Base-by-base conservation (phyloP, 768 basidiomycete species). In the Boletus reticuloceps region DNA sequence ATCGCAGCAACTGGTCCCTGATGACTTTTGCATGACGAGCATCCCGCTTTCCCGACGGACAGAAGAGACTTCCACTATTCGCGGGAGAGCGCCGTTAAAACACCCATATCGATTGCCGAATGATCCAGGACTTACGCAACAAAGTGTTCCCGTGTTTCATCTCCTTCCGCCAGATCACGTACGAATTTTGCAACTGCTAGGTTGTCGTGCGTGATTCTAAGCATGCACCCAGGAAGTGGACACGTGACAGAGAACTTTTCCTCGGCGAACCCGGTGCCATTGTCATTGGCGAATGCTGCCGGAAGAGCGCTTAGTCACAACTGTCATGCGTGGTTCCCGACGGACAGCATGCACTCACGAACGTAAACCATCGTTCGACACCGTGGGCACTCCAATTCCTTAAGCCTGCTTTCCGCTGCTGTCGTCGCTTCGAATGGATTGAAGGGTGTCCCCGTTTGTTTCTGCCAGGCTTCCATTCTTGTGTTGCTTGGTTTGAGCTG, bases 231-330 rank as follows among this genome's bases (percentile, higher is more conserved):
- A 6, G 70, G 66, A 32, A 72, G 60, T 13, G 69, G 68, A 56
- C 83, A 84, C 39, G 31, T 22, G 1, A 59, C 47, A 5, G 34
- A 61, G 53, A 84, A 84, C 0, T 62, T 65, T 20, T 60, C 65
- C 56, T 83, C 81, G 0, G 78, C 63, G 50, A 82, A 84, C 0
- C 83, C 83, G 1, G 73, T 76, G 1, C 77, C 79, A 0, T 64
- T 56, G 7, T 60, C 62, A 6, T 67, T 76, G 51, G 78, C 56
- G 37, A 77, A 77, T 2, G 74, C 82, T 83, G 29, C 41, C 46
- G 6, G 29, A 45, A 17, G n/a, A 47, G 10, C 17, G n/a, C 25
- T 49, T 47, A 38, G 42, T 41, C 22, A 36, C 29, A 8, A 31
- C 20, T 9, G 29, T 29, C 29, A 29, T 29, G 29, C 29, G 11